These are phyloP conservation scores for Calonectria henricotiae DNA, from an alignment of 2,329 filamentous ascomycete genomes.

Conservation along the genomic window DNA sequence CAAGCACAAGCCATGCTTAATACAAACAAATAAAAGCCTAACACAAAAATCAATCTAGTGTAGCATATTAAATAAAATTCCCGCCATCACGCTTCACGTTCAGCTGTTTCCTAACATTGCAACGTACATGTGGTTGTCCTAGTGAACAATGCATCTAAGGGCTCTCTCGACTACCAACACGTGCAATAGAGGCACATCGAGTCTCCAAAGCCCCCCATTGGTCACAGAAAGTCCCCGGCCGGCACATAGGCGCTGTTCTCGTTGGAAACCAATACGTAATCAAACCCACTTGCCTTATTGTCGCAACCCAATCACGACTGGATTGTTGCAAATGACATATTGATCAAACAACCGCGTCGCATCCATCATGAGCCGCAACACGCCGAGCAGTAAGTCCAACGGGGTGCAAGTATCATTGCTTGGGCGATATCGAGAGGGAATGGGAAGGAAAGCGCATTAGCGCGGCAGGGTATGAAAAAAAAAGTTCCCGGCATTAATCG, in stretches of 20 bases:
- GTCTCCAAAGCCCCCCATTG: not conserved
- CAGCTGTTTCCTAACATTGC: not conserved
- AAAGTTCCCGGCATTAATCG: not conserved
- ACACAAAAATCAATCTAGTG: too few species aligned
- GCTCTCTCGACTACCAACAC: not conserved
- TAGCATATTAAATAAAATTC: too few species aligned
- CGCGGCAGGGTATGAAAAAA: not conserved
- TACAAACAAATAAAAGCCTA: too few species aligned
- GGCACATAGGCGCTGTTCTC: not conserved
- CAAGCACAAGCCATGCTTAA: too few species aligned
- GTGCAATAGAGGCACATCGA: not conserved
- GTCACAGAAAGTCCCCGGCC: not conserved
- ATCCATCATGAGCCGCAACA: not conserved
- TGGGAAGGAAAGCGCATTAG: not conserved
- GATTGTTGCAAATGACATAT: not conserved
- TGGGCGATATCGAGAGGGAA: not conserved
- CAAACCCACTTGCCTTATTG: not conserved
- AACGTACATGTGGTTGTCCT: too few species aligned
- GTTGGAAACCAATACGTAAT: constrained; percentile 1
- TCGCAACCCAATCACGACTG: too few species aligned
- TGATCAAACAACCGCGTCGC: not conserved
- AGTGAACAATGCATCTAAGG: not conserved
- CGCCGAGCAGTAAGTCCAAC: too few species aligned
- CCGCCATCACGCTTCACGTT: not conserved
- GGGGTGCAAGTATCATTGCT: not conserved